Evolutionary conservation across 192 early-diverging fungal species (phyloP).

Genomic region (Rhizoclosmatium globosum): DNA sequence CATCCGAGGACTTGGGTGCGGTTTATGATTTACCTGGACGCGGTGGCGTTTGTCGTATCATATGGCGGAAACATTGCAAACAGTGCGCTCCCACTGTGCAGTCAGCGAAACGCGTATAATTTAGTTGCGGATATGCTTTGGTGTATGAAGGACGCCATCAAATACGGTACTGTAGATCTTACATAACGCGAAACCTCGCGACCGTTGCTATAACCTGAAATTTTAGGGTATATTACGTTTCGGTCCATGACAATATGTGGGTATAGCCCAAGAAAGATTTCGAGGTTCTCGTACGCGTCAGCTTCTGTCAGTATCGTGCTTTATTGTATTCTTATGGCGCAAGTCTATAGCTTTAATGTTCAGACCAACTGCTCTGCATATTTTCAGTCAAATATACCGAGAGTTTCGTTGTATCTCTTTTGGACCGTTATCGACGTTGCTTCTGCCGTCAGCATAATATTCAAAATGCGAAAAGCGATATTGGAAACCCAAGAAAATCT

Average conservation of each 20-base stretch:
- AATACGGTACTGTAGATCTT: background rate
- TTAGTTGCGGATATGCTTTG: constrained; percentile 16
- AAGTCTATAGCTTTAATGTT: background rate
- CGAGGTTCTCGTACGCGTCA: background rate
- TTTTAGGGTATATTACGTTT: background rate
- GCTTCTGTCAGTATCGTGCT: background rate
- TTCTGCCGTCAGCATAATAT: background rate
- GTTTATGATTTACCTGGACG: constrained; percentile 19
- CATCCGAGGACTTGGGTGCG: constrained; percentile 3
- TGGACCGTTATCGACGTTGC: constrained; percentile 6
- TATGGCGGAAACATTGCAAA: background rate
- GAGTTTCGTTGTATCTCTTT: background rate
- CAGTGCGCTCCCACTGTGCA: background rate
- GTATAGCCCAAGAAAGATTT: background rate
- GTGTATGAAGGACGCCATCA: constrained; percentile 12
- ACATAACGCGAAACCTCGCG: background rate
- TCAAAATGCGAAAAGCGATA: background rate
- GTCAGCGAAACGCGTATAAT: background rate
- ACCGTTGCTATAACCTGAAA: background rate
- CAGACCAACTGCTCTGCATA: background rate
- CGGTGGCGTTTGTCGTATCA: background rate
- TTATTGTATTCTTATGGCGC: constrained; percentile 1
- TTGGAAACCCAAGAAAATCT: background rate
- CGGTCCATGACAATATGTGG: background rate
- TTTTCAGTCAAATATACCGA: constrained; percentile 2